Evolutionary conservation across 2,329 filamentous ascomycete species (phyloP).

Genomic region (Alternaria brassicae): DNA sequence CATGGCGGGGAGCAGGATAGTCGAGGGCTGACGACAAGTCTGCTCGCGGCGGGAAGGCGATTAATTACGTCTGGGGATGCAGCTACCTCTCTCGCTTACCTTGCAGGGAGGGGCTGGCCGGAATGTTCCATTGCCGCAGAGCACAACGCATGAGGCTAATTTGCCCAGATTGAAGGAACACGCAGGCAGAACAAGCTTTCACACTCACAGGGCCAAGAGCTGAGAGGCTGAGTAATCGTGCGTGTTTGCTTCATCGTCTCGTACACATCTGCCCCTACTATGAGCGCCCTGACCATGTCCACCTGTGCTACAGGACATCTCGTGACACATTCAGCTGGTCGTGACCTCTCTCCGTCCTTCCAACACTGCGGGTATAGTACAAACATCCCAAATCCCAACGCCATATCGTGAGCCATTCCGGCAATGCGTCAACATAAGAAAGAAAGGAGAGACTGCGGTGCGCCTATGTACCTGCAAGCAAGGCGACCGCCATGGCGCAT

Average conservation of each 20-base stretch:
- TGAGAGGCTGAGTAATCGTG: not conserved
- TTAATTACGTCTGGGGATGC: slow-evolving; percentile 41
- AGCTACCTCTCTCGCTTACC: slow-evolving; percentile 25
- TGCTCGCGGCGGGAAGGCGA: slow-evolving; percentile 12
- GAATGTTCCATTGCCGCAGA: not conserved
- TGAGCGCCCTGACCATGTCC: not conserved
- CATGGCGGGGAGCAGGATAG: slow-evolving; percentile 34
- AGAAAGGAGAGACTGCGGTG: not conserved
- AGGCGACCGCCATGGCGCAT: slow-evolving; percentile 17
- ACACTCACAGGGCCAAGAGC: not conserved
- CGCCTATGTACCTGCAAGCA: slow-evolving; percentile 19
- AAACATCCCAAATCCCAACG: slow-evolving; percentile 27
- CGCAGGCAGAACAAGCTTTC: not conserved
- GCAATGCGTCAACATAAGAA: slow-evolving; percentile 18
- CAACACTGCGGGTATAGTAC: slow-evolving; percentile 36
- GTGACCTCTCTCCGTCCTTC: not conserved
- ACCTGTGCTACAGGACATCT: not conserved
- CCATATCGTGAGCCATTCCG: slow-evolving; percentile 22
- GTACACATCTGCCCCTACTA: not conserved
- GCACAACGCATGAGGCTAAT: slow-evolving; percentile 3
- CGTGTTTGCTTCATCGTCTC: slow-evolving; percentile 3
- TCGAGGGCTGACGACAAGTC: slow-evolving; percentile 7
- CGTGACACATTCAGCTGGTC: not conserved
- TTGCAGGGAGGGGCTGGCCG: slow-evolving; percentile 12
- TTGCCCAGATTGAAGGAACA: not conserved